Percentiles rank a stretch among this genome's conserved stretches.
Evolutionary conservation across 2,329 filamentous ascomycete genomes (phyloP).

Genomic region (Ophidiomyces ophidiicola): DNA sequence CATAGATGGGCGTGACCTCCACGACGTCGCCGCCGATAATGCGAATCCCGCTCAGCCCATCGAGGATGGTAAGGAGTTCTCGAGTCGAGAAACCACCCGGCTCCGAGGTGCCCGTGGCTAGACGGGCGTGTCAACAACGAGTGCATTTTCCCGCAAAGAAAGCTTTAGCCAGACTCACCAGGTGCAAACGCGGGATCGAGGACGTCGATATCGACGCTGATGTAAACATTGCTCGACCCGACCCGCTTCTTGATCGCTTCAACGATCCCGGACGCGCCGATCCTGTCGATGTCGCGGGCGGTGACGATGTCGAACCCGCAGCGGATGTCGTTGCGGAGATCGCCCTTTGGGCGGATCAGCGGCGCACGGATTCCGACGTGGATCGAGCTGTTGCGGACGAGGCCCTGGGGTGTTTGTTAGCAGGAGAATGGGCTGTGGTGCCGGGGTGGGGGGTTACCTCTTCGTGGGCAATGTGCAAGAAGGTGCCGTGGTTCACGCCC

Average conservation of each 20-base stretch:
- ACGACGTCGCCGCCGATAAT: conserved; percentile 82
- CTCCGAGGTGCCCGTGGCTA: conserved; percentile 66
- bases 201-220: conserved; percentile 74
- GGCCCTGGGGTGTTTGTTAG: conserved; percentile 41
- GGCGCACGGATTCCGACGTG: conserved; percentile 47
- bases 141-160: not conserved
- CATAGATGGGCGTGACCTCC: conserved; percentile 76
- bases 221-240: conserved; percentile 66
- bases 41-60: conserved; percentile 68
- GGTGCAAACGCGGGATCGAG: conserved; percentile 59
- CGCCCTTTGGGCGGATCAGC: conserved; percentile 38
- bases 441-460: conserved; percentile 57
- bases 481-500: conserved; percentile 74
- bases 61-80: conserved; percentile 70
- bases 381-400: conserved; percentile 43
- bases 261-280: conserved; percentile 60
- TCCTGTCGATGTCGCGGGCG: conserved; percentile 73
- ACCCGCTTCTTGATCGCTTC: conserved; percentile 57
- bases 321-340: conserved; percentile 45
- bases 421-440: conserved; percentile 57
- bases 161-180: conserved; percentile 29
- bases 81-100: conserved; percentile 83
- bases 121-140: not conserved
- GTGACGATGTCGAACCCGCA: conserved; percentile 70
- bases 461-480: conserved; percentile 79